phyloP scores from a whole-genome alignment of 805 yeast genomes.

The Zygosaccharomyces pseudorouxii region DNA sequence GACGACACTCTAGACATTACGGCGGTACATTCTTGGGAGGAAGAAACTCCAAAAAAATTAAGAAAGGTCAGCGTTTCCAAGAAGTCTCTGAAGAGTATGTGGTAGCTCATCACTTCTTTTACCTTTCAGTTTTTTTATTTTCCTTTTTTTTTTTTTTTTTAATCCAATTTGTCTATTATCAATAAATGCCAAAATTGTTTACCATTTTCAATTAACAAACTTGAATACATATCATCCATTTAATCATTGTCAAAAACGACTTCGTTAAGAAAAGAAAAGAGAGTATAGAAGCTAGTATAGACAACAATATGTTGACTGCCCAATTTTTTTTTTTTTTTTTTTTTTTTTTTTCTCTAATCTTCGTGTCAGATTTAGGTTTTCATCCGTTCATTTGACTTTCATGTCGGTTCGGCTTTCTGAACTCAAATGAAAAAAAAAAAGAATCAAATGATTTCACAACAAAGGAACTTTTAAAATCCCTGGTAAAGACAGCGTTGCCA shows the following conservation, averaged over 20 bases:
- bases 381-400: background rate
- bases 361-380: background rate
- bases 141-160: no score
- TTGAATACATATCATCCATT: no score
- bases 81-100: conserved; percentile 29
- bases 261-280: no score
- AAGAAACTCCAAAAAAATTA: conserved; percentile 20
- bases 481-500: background rate
- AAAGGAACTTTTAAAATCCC: background rate
- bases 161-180: background rate
- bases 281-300: no score
- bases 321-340: background rate
- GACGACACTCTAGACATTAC: conserved; percentile 16
- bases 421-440: no score
- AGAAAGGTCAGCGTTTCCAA: conserved; percentile 34
- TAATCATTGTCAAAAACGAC: no score
- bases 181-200: no score
- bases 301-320: background rate
- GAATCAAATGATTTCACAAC: background rate
- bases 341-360: background rate
- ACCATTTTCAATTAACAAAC: no score
- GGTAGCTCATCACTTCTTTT: conserved; percentile 14
- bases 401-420: background rate
- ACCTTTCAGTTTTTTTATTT: background rate
- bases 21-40: background rate